A percentile compares a stretch with the other conserved stretches of the same genome.
These are phyloP conservation scores for Lactarius evosmus DNA, from an alignment of 768 basidiomycete genomes.

Conservation along the genomic window DNA sequence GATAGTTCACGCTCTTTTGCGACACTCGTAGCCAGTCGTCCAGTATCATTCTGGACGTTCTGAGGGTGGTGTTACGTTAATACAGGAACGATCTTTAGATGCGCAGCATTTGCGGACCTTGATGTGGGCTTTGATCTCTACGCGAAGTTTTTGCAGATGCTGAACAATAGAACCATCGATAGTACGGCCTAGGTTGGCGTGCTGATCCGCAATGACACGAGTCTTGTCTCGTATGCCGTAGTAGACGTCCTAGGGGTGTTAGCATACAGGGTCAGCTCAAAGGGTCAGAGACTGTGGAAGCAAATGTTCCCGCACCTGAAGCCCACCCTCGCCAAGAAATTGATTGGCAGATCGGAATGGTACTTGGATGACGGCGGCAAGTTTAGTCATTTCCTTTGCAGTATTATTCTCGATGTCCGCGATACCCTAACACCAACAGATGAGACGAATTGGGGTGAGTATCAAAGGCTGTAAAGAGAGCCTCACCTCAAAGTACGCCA, in stretches of 20 bases:
- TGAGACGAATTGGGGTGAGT: background rate
- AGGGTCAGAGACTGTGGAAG: background rate
- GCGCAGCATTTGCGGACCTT: slow-evolving; percentile 49
- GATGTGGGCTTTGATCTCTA: slow-evolving; percentile 97
- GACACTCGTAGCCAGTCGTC: slow-evolving; percentile 84
- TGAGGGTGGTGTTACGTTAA: slow-evolving; percentile 32
- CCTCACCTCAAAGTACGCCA: slow-evolving; percentile 77
- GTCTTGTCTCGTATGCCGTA: slow-evolving; percentile 93
- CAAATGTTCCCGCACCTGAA: slow-evolving; percentile 54
- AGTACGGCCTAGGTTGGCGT: slow-evolving; percentile 93
- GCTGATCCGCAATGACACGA: slow-evolving; percentile 89
- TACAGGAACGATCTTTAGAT: background rate
- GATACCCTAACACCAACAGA: slow-evolving; percentile 40
- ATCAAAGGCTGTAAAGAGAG: background rate
- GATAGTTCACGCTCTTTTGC: slow-evolving; percentile 92
- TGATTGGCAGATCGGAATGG: slow-evolving; percentile 95
- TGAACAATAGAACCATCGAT: slow-evolving; percentile 97
- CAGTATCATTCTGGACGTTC: slow-evolving; percentile 95
- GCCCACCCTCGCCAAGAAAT: slow-evolving; percentile 95
- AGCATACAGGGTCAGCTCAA: background rate
- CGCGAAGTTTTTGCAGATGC: slow-evolving; percentile 90
- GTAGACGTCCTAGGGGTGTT: slow-evolving; percentile 79
- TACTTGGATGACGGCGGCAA: slow-evolving; percentile 94
- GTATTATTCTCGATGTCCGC: slow-evolving; percentile 95
- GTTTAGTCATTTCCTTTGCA: slow-evolving; percentile 87